Percentiles rank a stretch among this genome's conserved stretches.
Conservation (phyloP, 192 early-diverging fungal species). For the Radiomyces spectabilis region DNA sequence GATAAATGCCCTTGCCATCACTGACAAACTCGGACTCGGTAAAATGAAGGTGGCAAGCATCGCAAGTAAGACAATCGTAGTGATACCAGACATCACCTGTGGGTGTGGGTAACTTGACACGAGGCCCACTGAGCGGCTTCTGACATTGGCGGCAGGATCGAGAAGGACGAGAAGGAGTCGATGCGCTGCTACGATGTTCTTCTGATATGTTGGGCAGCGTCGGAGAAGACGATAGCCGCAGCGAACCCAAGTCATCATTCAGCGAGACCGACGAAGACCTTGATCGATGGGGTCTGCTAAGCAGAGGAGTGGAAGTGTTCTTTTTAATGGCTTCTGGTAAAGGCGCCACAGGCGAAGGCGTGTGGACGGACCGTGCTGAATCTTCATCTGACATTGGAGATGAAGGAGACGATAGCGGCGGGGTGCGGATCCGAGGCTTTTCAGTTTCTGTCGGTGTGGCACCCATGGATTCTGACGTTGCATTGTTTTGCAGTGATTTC, state of each 20-base stretch:
- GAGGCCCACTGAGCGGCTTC: conserved; percentile 29
- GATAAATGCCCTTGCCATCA: conserved; percentile 31
- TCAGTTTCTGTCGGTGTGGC: not conserved
- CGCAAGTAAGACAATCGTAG: conserved; percentile 34
- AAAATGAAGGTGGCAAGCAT: conserved; percentile 34
- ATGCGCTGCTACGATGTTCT: no score
- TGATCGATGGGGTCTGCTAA: no score
- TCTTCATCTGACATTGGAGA: not conserved
- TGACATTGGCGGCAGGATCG: conserved; percentile 28
- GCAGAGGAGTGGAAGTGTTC: no score
- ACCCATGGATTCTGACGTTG: not conserved
- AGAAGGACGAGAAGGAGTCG: not conserved
- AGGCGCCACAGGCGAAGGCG: not conserved
- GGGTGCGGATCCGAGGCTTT: not conserved
- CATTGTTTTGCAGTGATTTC: not conserved
- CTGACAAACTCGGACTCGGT: conserved; percentile 35
- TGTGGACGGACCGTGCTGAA: no score
- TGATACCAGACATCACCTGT: conserved; percentile 29
- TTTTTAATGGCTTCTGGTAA: no score
- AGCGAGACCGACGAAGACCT: no score
- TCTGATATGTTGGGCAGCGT: not conserved
- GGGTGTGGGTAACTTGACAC: conserved; percentile 27
- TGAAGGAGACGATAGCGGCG: not conserved
- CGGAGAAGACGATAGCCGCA: no score
- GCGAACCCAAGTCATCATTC: no score